Evolutionary conservation across 495 filamentous ascomycete genomes (phyloP).

Genomic region (Lindgomyces ingoldianus): DNA sequence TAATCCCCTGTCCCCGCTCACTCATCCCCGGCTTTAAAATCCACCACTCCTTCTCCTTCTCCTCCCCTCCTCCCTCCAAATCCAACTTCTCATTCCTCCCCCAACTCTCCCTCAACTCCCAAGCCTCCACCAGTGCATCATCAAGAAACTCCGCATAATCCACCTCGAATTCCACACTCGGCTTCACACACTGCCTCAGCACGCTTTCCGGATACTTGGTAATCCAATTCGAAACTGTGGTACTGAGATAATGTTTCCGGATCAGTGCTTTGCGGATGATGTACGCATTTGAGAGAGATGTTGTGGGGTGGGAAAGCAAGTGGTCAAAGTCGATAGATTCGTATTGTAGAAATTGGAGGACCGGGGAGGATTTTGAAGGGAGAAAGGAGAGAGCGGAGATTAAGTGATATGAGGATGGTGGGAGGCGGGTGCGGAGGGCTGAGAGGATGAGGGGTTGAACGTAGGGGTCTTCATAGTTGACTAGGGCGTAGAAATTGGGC

Average conservation of each 20-base stretch:
- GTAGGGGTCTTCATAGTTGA: slow-evolving; percentile 84
- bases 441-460: slow-evolving; percentile 78
- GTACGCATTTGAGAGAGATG: slow-evolving; percentile 74
- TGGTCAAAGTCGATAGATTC: slow-evolving; percentile 82
- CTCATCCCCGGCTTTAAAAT: slow-evolving; percentile 97
- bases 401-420: slow-evolving; percentile 46
- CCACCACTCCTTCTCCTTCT: slow-evolving; percentile 81
- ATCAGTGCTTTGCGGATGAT: slow-evolving; percentile 97
- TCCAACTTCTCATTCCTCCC: slow-evolving; percentile 59
- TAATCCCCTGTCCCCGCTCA: slow-evolving; percentile 89
- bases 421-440: slow-evolving; percentile 66
- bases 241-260: slow-evolving; percentile 86
- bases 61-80: too few species aligned
- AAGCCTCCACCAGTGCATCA: slow-evolving; percentile 86
- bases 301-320: slow-evolving; percentile 59
- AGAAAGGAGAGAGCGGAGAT: slow-evolving; percentile 52
- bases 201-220: slow-evolving; percentile 75
- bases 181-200: slow-evolving; percentile 68
- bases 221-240: slow-evolving; percentile 76
- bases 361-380: slow-evolving; percentile 48
- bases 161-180: slow-evolving; percentile 80
- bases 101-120: slow-evolving; percentile 76
- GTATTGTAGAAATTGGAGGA: slow-evolving; percentile 85
- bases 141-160: slow-evolving; percentile 97
- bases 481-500: slow-evolving; percentile 62